phyloP scores from a whole-genome alignment of 2,329 filamentous ascomycete species.

The Trichoderma lentiforme region DNA sequence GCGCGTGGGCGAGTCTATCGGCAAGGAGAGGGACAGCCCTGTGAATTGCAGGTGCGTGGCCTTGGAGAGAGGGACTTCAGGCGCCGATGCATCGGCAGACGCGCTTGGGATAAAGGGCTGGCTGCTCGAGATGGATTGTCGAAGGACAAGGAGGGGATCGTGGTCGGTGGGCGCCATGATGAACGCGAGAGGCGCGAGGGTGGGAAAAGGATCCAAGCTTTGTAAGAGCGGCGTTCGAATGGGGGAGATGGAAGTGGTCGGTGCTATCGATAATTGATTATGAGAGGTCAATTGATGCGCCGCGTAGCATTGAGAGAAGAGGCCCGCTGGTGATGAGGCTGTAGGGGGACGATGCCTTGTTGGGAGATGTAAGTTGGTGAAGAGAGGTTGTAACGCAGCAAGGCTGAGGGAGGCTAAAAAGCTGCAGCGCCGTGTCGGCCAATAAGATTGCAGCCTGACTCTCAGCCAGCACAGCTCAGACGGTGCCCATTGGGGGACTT shows the following conservation, averaged over 20 bases:
- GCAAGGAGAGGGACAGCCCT: constrained; percentile 58
- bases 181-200: not conserved
- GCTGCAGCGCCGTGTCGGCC: constrained; percentile 5
- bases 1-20: constrained; percentile 73
- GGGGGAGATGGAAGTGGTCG: not conserved
- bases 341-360: not conserved
- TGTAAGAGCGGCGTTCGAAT: not conserved
- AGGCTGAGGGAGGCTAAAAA: constrained; percentile 18
- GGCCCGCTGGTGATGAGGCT: not conserved
- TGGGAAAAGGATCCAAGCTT: not conserved
- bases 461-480: not conserved
- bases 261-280: not conserved
- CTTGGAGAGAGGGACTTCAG: constrained; percentile 64
- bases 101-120: constrained; percentile 70
- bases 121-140: constrained; percentile 72
- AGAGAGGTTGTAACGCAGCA: constrained; percentile 9
- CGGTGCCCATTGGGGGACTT: not conserved
- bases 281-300: not conserved
- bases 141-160: constrained; percentile 80
- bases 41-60: constrained; percentile 79
- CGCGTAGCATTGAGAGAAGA: not conserved
- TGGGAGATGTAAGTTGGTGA: not conserved
- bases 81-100: constrained; percentile 60
- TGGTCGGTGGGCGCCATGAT: constrained; percentile 44
- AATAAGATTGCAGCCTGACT: not conserved